Conservation (phyloP, 2,329 filamentous ascomycete species). For the Epichloe amarillans region DNA sequence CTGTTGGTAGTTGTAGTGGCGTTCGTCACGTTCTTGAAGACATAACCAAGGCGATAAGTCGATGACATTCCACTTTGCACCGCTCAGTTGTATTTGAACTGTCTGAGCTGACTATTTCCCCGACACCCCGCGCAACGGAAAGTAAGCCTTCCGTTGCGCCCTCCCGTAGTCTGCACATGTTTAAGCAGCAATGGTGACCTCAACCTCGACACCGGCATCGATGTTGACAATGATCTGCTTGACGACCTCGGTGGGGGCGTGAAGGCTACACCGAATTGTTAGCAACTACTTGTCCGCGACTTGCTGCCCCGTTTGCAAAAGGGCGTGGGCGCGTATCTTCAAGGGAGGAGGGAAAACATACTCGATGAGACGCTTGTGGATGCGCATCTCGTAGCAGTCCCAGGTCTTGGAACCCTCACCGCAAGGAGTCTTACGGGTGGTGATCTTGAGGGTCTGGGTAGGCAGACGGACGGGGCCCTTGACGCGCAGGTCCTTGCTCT, state of each 20-base stretch:
- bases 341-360: conserved; percentile 29
- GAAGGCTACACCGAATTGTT: conserved; percentile 43
- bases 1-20: too few relatives aligned
- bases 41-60: neutral
- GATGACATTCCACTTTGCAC: neutral
- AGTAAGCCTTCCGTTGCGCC: neutral
- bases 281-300: conserved; percentile 1
- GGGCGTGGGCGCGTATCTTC: too few relatives aligned
- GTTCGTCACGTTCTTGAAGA: neutral
- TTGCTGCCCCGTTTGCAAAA: neutral
- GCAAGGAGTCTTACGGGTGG: conserved; percentile 97
- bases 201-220: conserved; percentile 84
- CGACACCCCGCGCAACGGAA: neutral
- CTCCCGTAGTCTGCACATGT: conserved; percentile 5
- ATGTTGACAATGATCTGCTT: conserved; percentile 97
- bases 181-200: conserved; percentile 84
- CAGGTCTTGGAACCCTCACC: conserved; percentile 99
- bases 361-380: conserved; percentile 97
- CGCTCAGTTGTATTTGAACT: conserved; percentile 4
- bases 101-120: neutral
- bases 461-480: conserved; percentile 97
- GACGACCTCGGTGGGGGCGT: conserved; percentile 94
- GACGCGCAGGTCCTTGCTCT: conserved; percentile 95
- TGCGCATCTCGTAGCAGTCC: conserved; percentile 98
- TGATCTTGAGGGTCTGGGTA: conserved; percentile 93